Conservation (phyloP, 768 basidiomycete species). For the Lactifluus volemus region DNA sequence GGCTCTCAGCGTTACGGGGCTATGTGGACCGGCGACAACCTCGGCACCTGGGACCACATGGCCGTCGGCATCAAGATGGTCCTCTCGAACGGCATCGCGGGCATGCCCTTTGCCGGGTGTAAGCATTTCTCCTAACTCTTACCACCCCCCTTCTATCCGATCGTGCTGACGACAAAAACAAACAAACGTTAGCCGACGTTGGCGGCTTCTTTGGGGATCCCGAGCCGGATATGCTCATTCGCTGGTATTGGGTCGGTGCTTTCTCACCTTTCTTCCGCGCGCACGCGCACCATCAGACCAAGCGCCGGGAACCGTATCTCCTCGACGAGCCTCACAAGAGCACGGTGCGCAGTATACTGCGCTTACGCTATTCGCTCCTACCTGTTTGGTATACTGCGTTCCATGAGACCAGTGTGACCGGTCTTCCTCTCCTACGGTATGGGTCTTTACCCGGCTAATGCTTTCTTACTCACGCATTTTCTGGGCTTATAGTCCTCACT, state of each 20-base stretch:
- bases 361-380: conserved; percentile 77
- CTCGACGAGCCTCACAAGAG: conserved; percentile 84
- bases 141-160: neutral
- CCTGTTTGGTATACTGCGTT: conserved; percentile 99
- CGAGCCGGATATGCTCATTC: conserved; percentile 84
- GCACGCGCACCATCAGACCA: conserved; percentile 96
- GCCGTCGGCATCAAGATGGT: conserved; percentile 90
- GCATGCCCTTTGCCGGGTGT: conserved; percentile 91
- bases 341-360: conserved; percentile 68
- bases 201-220: conserved; percentile 99
- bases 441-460: conserved; percentile 14
- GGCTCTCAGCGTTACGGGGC: conserved; percentile 95
- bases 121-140: conserved; percentile 27
- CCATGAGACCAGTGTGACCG: conserved; percentile 74
- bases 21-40: conserved; percentile 98
- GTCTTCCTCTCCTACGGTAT: conserved; percentile 77
- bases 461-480: neutral
- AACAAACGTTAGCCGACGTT: conserved; percentile 66
- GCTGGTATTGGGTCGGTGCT: conserved; percentile 95
- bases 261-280: conserved; percentile 98
- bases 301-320: conserved; percentile 92
- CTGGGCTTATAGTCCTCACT: conserved; percentile 68
- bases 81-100: conserved; percentile 76
- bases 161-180: conserved; percentile 5
- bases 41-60: conserved; percentile 98